phyloP scores from a whole-genome alignment of 805 yeast genomes.

The Starmera dryadoides region DNA sequence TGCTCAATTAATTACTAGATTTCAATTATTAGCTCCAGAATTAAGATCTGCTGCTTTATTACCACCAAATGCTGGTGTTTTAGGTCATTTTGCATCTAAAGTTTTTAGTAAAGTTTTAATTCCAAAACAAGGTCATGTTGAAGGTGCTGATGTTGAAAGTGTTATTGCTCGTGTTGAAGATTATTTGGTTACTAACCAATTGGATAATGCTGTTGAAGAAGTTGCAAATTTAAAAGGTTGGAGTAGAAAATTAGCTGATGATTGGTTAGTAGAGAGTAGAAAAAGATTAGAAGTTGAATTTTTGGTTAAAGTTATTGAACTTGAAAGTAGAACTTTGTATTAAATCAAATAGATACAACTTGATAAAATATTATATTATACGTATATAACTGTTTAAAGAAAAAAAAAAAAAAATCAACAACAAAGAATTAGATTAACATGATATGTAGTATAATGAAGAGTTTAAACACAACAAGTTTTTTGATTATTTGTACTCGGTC shows the following conservation, averaged over 20 bases:
- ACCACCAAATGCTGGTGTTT: conserved; percentile 93
- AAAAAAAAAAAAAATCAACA: too few species aligned
- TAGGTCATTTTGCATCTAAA: conserved; percentile 82
- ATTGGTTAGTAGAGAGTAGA: conserved; percentile 88
- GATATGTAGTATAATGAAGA: too few species aligned
- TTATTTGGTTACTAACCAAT: conserved; percentile 64
- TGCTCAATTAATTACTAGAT: conserved; percentile 21
- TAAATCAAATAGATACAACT: conserved; percentile 5
- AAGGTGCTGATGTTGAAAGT: conserved; percentile 81
- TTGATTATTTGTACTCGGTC: conserved; percentile 36
- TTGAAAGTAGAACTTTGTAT: conserved; percentile 49
- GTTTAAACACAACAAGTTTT: conserved; percentile 31
- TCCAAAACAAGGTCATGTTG: conserved; percentile 71
- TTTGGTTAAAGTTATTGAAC: conserved; percentile 59
- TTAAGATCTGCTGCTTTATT: conserved; percentile 81
- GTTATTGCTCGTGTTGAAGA: conserved; percentile 81
- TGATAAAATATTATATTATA: too few species aligned
- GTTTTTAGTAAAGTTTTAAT: conserved; percentile 70
- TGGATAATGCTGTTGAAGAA: conserved; percentile 89
- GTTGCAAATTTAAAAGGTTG: conserved; percentile 86
- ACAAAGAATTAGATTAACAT: too few species aligned
- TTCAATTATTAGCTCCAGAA: conserved; percentile 72
- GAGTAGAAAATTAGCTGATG: conserved; percentile 84
- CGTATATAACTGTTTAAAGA: too few species aligned
- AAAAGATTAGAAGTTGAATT: conserved; percentile 84